Conservation (phyloP, 2,329 filamentous ascomycete genomes). For the Paracorniculantispora psalliotae region DNA sequence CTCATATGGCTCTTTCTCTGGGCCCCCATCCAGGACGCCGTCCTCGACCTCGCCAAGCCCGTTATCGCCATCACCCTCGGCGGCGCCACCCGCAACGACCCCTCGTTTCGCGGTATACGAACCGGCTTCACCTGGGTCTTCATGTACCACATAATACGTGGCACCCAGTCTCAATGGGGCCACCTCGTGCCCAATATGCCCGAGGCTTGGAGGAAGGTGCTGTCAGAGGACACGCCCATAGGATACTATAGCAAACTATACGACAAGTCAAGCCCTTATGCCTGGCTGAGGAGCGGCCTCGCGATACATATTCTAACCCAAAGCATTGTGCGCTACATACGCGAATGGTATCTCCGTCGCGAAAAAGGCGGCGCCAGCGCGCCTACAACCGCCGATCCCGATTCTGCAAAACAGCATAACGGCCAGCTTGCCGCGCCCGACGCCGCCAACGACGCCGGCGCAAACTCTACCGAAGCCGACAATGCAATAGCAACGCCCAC, state of each 20-base stretch:
- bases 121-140: constrained; percentile 66
- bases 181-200: constrained; percentile 42
- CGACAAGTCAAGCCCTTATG: constrained; percentile 55
- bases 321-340: constrained; percentile 64
- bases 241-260: constrained; percentile 45
- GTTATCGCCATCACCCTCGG: constrained; percentile 89
- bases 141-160: constrained; percentile 47
- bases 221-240: constrained; percentile 29
- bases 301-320: constrained; percentile 73
- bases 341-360: constrained; percentile 61
- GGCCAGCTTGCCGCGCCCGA: constrained; percentile 29
- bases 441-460: constrained; percentile 19
- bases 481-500: background rate
- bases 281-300: constrained; percentile 63
- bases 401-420: constrained; percentile 51
- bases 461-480: background rate
- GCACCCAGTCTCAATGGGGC: constrained; percentile 45
- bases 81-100: constrained; percentile 63
- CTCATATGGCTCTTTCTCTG: constrained; percentile 83
- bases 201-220: constrained; percentile 32
- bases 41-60: constrained; percentile 85
- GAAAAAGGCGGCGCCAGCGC: constrained; percentile 48
- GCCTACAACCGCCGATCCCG: constrained; percentile 52
- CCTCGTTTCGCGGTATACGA: constrained; percentile 66
- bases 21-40: constrained; percentile 80